Evolutionary conservation across 148 eudicot genomes (phyloP), one percentile per base, ranked within the genome.

Genomic region (Dianthus caryophyllus): DNA sequence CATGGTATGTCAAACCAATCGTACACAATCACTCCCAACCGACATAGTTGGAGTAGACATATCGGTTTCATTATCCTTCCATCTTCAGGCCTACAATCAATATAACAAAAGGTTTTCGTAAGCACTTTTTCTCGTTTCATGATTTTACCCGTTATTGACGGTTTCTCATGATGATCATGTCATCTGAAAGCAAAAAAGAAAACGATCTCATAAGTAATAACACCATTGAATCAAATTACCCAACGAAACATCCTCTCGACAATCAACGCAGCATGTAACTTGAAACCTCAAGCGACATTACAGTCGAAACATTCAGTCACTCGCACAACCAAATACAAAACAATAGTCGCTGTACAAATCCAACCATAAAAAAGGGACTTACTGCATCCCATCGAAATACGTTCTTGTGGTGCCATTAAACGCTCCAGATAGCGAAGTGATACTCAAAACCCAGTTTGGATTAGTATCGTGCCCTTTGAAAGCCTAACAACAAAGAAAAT

Each of bases 311-410:
- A 2, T 36, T 16, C 12, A 67, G 14, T 14, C 21, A 29, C n/a
- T n/a, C 8, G 36, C 55, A 44, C 5, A 24, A 12, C 27, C 26
- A 54, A 68, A 21, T 33, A 22, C 1, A 0, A 25, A 56, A 15
- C 12, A 61, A 4, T 24, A 10, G 10, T 18, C 48, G 6, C 4
- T 5, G 27, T 16, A 4, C 31, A 5, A 51, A 25, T 53, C 36
- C 46, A 57, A 48, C 6, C 20, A 20, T 3, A 16, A 18, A 21
- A n/a, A 68, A 9, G 9, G 29, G 22, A 90, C 96, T 84, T 82
- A 92, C 98, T 89, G 87, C 85, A 92, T 89, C 63, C 98, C 98
- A 74, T 92, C 98, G 18, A 87, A 77, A 76, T 92, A 92, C 27
- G 98, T 68, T 73, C 98, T 85, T 18, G 98, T 92, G n/a, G 98